These are phyloP conservation scores for Halocafeteria seosinensis DNA, from an alignment of 108 stramenopile genomes.

Conservation along the genomic window DNA sequence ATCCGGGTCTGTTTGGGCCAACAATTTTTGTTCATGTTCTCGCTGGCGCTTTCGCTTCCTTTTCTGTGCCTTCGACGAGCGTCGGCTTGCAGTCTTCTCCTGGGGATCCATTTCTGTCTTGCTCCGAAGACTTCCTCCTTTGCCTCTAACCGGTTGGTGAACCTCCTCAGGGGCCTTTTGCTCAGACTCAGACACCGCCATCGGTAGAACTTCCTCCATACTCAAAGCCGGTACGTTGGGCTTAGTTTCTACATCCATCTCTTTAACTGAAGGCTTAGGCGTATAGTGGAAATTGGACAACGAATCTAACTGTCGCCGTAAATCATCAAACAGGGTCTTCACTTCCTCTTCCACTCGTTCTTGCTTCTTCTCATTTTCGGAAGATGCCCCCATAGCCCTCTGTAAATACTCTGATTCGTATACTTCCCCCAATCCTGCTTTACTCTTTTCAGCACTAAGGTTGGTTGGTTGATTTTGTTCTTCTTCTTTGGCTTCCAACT, in stretches of 20 bases:
- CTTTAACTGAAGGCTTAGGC: background rate
- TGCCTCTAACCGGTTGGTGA: background rate
- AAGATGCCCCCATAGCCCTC: background rate
- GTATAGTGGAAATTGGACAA: background rate
- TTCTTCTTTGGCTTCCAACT: background rate
- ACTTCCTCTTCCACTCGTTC: background rate
- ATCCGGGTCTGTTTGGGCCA: background rate
- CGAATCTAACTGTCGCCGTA: background rate
- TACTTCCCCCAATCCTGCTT: background rate
- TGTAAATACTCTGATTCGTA: background rate
- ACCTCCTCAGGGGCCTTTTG: background rate
- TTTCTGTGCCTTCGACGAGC: background rate
- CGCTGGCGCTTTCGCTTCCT: background rate
- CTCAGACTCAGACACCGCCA: background rate
- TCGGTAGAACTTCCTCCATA: background rate
- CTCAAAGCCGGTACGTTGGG: background rate
- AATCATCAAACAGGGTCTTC: background rate
- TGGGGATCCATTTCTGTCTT: background rate
- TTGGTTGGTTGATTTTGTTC: too few species aligned
- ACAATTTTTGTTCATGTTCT: background rate
- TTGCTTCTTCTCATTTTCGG: background rate
- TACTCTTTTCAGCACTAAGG: background rate
- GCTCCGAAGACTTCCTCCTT: too few species aligned
- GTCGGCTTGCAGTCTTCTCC: background rate
- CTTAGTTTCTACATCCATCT: background rate